These are phyloP conservation scores for Backusella luteola DNA, from an alignment of 192 early-diverging fungal genomes.

Conservation along the genomic window DNA sequence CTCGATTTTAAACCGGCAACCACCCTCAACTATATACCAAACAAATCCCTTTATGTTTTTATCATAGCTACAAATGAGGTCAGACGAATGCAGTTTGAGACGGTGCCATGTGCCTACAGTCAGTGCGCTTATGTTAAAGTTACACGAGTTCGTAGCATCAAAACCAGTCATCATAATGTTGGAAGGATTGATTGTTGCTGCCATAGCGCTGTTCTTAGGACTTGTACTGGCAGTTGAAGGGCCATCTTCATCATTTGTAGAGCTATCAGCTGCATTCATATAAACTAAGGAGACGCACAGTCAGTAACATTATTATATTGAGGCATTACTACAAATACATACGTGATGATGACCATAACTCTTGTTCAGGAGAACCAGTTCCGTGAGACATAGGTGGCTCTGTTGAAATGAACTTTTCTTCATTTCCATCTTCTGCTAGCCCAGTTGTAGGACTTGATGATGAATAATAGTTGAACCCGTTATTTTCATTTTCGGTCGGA, in stretches of 20 bases:
- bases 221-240: neutral
- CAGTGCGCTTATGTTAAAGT: slow-evolving; percentile 44
- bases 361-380: neutral
- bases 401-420: neutral
- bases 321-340: neutral
- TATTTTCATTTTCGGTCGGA: neutral
- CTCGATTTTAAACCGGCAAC: slow-evolving; percentile 58
- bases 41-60: slow-evolving; percentile 41
- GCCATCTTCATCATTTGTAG: neutral
- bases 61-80: slow-evolving; percentile 54
- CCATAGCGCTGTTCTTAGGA: neutral
- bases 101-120: slow-evolving; percentile 62
- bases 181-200: neutral
- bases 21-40: slow-evolving; percentile 58
- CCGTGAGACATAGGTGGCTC: neutral
- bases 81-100: slow-evolving; percentile 44
- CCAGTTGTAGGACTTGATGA: neutral
- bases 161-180: neutral
- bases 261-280: neutral
- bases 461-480: neutral
- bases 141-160: neutral
- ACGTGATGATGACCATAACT: neutral
- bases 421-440: neutral
- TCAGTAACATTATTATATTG: neutral
- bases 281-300: neutral